phyloP scores from a whole-genome alignment of 2,329 filamentous ascomycete genomes.

The Dryadomyces quercivorus region DNA sequence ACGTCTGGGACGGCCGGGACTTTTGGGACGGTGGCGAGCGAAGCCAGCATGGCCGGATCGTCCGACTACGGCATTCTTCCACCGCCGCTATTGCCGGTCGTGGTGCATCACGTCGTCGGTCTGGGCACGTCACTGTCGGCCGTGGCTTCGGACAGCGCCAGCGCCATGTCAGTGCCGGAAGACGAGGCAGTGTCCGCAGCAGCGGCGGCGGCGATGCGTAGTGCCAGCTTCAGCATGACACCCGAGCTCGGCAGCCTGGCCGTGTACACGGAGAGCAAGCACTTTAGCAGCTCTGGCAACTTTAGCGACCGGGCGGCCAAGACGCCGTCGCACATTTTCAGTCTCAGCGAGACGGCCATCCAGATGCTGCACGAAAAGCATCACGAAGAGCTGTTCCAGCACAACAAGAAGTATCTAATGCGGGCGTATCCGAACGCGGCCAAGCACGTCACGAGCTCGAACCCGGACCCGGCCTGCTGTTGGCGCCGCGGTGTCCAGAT shows the following conservation, averaged over 20 bases:
- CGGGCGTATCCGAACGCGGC: constrained; percentile 76
- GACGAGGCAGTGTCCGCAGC: constrained; percentile 21
- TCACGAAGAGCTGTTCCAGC: constrained; percentile 65
- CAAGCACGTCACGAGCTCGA: constrained; percentile 69
- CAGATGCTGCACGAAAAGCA: constrained; percentile 42
- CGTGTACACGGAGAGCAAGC: constrained; percentile 77
- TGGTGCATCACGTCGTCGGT: constrained; percentile 3
- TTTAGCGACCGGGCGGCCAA: constrained; percentile 53
- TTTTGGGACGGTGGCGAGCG: neutral
- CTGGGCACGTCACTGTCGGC: constrained; percentile 18
- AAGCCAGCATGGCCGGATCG: neutral
- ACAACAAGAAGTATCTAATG: constrained; percentile 83
- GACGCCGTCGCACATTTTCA: constrained; percentile 64
- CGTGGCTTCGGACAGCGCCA: constrained; percentile 16
- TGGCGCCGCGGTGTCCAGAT: constrained; percentile 96
- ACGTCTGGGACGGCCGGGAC: neutral
- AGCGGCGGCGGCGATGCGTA: neutral
- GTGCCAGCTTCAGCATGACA: constrained; percentile 39
- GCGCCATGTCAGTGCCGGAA: constrained; percentile 16
- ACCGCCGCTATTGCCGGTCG: neutral
- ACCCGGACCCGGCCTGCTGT: constrained; percentile 82
- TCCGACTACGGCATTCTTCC: neutral
- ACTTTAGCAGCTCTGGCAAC: constrained; percentile 59
- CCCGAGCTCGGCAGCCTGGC: constrained; percentile 61
- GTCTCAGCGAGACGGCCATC: constrained; percentile 75